phyloP scores from a whole-genome alignment of 441 rosid genomes.

The Populus trichocarpa region DNA sequence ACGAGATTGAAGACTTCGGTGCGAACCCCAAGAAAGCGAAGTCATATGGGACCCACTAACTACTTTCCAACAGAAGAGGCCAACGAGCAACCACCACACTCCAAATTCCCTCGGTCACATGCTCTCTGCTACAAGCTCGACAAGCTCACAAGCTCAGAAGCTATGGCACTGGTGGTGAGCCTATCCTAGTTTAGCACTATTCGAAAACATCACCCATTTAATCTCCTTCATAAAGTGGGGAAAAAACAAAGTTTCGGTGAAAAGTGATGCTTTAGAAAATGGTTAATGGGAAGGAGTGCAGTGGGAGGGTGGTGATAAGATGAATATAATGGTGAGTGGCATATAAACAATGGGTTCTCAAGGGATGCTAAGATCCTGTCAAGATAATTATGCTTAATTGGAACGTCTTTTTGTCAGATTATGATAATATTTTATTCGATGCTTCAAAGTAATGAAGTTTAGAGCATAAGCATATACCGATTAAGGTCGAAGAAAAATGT shows the following conservation, averaged over 20 bases:
- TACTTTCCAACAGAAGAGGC: constrained; percentile 14
- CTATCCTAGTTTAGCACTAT: background rate
- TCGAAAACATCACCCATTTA: background rate
- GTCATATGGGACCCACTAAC: constrained; percentile 22
- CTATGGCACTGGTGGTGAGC: background rate
- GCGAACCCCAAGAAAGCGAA: constrained; percentile 18
- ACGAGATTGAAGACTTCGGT: constrained; percentile 25
- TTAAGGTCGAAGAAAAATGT: background rate
- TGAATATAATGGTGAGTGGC: constrained; percentile 1
- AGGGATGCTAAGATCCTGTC: background rate
- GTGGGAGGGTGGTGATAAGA: background rate
- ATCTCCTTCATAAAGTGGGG: background rate
- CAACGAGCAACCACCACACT: background rate
- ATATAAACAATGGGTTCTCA: background rate
- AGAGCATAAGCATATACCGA: background rate
- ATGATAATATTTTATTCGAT: background rate
- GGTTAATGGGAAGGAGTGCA: background rate
- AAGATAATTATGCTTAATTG: background rate
- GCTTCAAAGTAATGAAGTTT: background rate
- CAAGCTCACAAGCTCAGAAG: background rate
- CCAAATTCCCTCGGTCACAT: background rate
- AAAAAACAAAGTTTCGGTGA: background rate
- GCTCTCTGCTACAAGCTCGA: background rate
- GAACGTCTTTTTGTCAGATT: background rate
- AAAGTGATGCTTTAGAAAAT: background rate